Conservation (phyloP, 2,329 filamentous ascomycete genomes). For the Fusarium chuoi region DNA sequence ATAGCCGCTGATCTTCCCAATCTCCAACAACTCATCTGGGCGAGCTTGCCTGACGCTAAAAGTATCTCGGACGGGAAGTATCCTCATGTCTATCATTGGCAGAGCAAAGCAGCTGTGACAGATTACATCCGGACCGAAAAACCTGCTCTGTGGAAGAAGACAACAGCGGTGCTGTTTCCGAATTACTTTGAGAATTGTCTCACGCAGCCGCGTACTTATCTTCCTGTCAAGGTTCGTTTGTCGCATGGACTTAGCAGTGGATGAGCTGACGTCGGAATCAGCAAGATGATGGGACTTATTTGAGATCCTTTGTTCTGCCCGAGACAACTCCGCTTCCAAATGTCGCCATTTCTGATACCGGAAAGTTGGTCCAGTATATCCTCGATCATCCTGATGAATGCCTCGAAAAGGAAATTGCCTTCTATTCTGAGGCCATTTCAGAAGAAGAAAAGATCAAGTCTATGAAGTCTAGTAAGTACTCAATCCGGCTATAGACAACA, state of each 20-base stretch:
- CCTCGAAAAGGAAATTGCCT: background rate
- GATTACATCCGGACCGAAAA: background rate
- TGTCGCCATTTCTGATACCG: background rate
- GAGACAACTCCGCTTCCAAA: background rate
- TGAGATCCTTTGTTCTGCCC: background rate
- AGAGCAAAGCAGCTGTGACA: background rate
- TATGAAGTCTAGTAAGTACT: background rate
- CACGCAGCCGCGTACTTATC: background rate
- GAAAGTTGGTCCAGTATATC: background rate
- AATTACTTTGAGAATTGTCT: conserved; percentile 10
- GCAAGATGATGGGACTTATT: conserved; percentile 8
- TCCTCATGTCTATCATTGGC: background rate
- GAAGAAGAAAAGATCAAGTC: background rate
- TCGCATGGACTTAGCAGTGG: rapidly evolving
- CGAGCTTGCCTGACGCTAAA: background rate
- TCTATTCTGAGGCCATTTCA: background rate
- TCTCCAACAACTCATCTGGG: background rate
- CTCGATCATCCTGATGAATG: background rate
- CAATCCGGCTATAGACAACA: rapidly evolving
- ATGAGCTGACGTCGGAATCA: rapidly evolving
- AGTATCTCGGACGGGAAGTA: background rate
- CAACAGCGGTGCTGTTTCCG: background rate
- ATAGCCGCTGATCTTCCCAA: background rate
- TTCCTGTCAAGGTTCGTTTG: background rate
- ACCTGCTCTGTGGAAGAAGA: conserved; percentile 6